Conservation (phyloP, 2,329 filamentous ascomycete genomes). For the Aureobasidium sp. region DNA sequence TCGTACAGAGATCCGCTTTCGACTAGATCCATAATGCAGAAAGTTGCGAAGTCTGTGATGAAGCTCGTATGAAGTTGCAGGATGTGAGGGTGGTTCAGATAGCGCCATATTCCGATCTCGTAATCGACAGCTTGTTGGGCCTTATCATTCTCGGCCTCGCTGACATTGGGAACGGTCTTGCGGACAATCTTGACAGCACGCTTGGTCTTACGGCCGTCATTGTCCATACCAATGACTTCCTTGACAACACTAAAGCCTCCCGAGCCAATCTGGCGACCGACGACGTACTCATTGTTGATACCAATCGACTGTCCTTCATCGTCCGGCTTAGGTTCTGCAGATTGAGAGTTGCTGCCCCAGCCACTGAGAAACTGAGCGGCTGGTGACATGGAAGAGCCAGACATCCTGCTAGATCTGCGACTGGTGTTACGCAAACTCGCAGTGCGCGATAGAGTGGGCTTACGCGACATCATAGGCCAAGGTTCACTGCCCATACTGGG, state of each 20-base stretch:
- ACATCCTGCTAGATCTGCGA: conserved; percentile 43
- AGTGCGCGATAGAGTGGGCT: conserved; percentile 23
- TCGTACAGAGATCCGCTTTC: conserved; percentile 60
- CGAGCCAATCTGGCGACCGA: conserved; percentile 58
- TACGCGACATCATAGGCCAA: conserved; percentile 18
- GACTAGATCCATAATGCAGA: conserved; percentile 59
- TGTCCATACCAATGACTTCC: conserved; percentile 56
- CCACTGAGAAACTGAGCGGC: conserved; percentile 53
- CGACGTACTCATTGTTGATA: conserved; percentile 53
- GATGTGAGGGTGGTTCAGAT: conserved; percentile 55
- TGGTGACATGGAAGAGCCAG: conserved; percentile 48
- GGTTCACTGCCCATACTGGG: conserved; percentile 23
- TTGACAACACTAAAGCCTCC: conserved; percentile 62
- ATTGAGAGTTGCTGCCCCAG: conserved; percentile 36
- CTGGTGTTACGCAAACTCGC: conserved; percentile 29
- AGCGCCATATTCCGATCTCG: conserved; percentile 61
- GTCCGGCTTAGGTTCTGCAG: conserved; percentile 47
- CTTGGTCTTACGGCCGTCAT: conserved; percentile 43
- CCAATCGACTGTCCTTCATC: conserved; percentile 62
- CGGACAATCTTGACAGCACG: conserved; percentile 62
- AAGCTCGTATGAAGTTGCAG: conserved; percentile 57
- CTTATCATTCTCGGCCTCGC: conserved; percentile 56
- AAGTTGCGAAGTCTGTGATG: conserved; percentile 61
- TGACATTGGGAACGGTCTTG: conserved; percentile 48
- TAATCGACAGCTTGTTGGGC: conserved; percentile 62